Base-by-base conservation (phyloP, 306 rosid species). In the Mimosa pudica region DNA sequence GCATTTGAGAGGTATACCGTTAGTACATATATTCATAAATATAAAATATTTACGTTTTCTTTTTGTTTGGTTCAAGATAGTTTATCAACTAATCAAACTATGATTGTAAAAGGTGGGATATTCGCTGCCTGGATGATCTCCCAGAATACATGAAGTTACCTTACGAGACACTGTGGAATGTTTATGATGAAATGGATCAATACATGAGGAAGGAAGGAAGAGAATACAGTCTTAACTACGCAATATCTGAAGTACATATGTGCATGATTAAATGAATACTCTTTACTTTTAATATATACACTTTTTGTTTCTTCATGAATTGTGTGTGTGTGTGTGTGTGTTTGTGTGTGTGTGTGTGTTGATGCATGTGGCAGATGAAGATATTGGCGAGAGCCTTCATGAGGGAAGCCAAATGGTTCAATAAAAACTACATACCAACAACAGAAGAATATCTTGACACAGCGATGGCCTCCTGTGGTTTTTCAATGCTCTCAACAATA, bases 351-450 rank as follows among this genome's bases (percentile, higher is more conserved):
- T n/a, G n/a, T n/a, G 3, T 47, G 3, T 55, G 63, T 18, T 57
- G 33, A n/a, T n/a, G 54, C 54, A 10, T 48, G 35, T 12, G 35
- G 84, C 83, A 52, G 85, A 52, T 86, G 30, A 81, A 79, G 64
- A 73, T 30, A 4, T 3, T 18, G 0, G 85, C 42, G 1, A 41
- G 84, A 70, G 81, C 87, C 0, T 84, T 79, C 71, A 65, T 84
- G 52, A 58, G 75, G 4, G 90, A 84, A 30, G 91, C 91, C 3
- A 74, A 71, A 78, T 87, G 93, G 93, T 55, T 77, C 42, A 46
- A 87, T 45, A 54, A 57, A 4, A 73, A 78, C 10, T 47, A 75
- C 48, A 55, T 41, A 3, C 91, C 90, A 58, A 84, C 78, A 9
- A 18, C 64, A 8, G 89, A 86, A 2, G 89, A 88, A 73, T 88